A percentile compares a stretch with the other conserved stretches of the same genome.
Evolutionary conservation across 2,329 filamentous ascomycete species (phyloP).

Genomic region (Ascochyta fabae): DNA sequence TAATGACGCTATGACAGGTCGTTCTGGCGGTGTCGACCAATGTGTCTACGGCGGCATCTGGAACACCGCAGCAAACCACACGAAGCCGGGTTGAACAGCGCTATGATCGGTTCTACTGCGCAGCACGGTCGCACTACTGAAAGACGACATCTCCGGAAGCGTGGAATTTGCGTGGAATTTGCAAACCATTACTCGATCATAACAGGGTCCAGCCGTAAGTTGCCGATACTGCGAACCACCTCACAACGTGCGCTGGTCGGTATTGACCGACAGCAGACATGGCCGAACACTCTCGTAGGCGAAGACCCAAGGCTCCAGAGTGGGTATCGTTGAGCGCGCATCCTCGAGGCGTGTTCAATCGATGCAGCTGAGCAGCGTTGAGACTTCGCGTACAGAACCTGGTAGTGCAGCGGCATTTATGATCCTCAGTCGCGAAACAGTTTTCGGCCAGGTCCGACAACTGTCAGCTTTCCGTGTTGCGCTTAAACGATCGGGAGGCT

Average conservation of each 20-base stretch:
- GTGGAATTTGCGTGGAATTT: constrained; percentile 24
- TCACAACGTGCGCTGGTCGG: constrained; percentile 3
- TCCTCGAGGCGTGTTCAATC: neutral
- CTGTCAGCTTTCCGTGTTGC: constrained; percentile 13
- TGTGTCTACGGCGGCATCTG: constrained; percentile 2
- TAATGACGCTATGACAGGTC: constrained; percentile 16
- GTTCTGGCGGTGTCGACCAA: constrained; percentile 1
- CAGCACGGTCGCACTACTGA: constrained; percentile 18
- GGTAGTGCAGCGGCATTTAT: constrained; percentile 11
- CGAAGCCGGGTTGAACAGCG: constrained; percentile 11
- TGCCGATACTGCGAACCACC: constrained; percentile 13
- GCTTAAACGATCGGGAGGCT: constrained; percentile 23
- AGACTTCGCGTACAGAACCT: neutral
- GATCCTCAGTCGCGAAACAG: constrained; percentile 6
- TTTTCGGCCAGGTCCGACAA: constrained; percentile 37
- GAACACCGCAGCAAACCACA: constrained; percentile 8
- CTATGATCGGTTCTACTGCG: constrained; percentile 10
- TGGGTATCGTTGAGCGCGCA: neutral
- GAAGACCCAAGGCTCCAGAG: neutral
- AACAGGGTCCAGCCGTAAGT: constrained; percentile 27
- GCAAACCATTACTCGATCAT: constrained; percentile 47
- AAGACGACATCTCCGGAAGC: constrained; percentile 18
- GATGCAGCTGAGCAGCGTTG: neutral
- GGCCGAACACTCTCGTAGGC: constrained; percentile 1
- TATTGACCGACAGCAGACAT: constrained; percentile 1